Evolutionary conservation across 139 green algal species (phyloP).

Genomic region (Chlorella sorokiniana): DNA sequence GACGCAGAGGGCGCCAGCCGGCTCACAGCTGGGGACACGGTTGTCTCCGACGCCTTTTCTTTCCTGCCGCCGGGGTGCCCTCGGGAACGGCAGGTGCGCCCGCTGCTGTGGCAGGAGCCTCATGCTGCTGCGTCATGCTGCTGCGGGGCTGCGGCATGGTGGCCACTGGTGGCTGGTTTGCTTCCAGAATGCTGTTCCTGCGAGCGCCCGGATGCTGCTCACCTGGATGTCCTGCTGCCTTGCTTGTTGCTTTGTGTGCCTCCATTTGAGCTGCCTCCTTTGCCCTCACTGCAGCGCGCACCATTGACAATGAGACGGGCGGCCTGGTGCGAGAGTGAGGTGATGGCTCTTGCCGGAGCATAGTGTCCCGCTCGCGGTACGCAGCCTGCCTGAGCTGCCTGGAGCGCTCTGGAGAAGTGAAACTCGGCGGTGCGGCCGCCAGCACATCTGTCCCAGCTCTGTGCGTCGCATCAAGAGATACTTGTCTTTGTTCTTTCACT

Average conservation of each 20-base stretch:
- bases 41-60: conserved; percentile 6
- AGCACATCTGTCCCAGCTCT: no score
- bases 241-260: background rate
- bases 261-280: background rate
- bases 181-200: no score
- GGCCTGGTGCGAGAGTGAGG: background rate
- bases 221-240: no score
- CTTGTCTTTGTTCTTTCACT: no score
- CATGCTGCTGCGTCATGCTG: no score
- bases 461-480: no score
- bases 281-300: background rate
- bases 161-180: no score
- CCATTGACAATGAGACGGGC: conserved; percentile 41
- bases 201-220: no score
- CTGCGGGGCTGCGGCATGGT: no score
- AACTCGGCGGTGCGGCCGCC: no score
- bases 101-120: no score
- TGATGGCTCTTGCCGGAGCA: background rate
- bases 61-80: conserved; percentile 31
- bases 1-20: background rate
- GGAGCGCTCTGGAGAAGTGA: no score
- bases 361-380: background rate
- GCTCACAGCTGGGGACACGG: background rate
- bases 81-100: background rate
- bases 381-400: background rate